Percentiles rank a stretch among this genome's conserved stretches.
These are phyloP conservation scores for Gyrodon lividus DNA, from an alignment of 768 basidiomycete genomes.

Conservation along the genomic window DNA sequence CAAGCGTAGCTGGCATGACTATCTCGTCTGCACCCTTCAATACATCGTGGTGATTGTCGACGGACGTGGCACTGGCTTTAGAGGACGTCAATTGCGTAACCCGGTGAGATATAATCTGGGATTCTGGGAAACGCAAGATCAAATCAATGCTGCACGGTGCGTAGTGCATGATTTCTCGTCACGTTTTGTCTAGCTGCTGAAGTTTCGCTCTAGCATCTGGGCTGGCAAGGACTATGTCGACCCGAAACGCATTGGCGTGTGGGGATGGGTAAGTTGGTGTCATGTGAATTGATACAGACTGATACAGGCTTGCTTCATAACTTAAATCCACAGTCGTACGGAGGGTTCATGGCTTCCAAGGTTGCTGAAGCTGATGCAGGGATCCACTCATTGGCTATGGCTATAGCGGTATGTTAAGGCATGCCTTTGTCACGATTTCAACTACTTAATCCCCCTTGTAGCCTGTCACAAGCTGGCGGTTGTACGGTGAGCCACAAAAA, in stretches of 20 bases:
- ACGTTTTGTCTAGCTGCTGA: background rate
- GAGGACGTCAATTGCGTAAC: constrained; percentile 81
- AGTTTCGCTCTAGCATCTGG: constrained; percentile 56
- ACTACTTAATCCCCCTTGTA: constrained; percentile 29
- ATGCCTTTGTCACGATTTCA: background rate
- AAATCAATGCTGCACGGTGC: constrained; percentile 84
- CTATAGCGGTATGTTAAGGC: constrained; percentile 69
- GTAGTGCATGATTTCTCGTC: constrained; percentile 24
- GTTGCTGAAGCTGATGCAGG: constrained; percentile 88
- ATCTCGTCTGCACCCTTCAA: constrained; percentile 74
- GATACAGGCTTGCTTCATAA: constrained; percentile 2
- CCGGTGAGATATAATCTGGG: constrained; percentile 89
- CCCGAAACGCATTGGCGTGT: constrained; percentile 83
- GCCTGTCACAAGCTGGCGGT: constrained; percentile 86
- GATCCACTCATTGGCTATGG: constrained; percentile 87
- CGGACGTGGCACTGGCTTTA: constrained; percentile 91
- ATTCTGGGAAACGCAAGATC: constrained; percentile 85
- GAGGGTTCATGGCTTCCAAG: constrained; percentile 95
- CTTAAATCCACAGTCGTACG: constrained; percentile 67
- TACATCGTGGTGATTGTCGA: constrained; percentile 90
- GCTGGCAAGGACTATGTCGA: constrained; percentile 88
- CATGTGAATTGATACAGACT: background rate
- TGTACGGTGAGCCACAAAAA: constrained; percentile 57
- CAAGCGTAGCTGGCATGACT: constrained; percentile 81
- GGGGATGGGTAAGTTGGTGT: constrained; percentile 84